Conservation (phyloP, 768 basidiomycete genomes). For the Cyathus striatus region DNA sequence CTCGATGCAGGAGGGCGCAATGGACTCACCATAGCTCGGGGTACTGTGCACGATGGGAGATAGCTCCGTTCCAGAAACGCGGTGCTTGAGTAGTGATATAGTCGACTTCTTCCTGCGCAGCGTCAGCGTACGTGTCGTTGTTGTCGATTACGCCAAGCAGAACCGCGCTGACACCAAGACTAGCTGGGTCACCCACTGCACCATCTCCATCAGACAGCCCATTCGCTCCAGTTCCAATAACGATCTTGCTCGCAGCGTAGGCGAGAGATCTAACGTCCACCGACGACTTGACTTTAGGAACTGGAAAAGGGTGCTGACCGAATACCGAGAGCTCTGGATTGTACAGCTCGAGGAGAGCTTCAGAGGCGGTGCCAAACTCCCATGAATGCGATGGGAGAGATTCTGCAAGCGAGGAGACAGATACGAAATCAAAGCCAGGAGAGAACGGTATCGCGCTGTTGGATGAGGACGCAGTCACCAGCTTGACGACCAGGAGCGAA, state of each 20-base stretch:
- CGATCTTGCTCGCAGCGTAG: conserved; percentile 34
- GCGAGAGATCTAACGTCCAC: conserved; percentile 20
- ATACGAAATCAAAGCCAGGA: conserved; percentile 31
- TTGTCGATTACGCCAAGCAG: conserved; percentile 31
- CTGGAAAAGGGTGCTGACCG: conserved; percentile 27
- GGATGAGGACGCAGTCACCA: no score
- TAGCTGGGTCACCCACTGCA: conserved; percentile 41
- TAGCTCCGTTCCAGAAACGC: conserved; percentile 37
- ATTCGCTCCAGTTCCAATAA: conserved; percentile 26
- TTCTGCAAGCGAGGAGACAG: conserved; percentile 23
- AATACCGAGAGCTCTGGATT: conserved; percentile 35
- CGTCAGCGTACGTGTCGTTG: conserved; percentile 18
- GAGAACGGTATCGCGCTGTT: conserved; percentile 22
- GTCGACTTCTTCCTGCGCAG: conserved; percentile 24
- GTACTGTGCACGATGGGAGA: conserved; percentile 33
- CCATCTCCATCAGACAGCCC: conserved; percentile 32
- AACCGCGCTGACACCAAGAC: conserved; percentile 41
- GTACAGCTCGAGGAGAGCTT: conserved; percentile 39
- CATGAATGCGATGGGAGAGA: conserved; percentile 39
- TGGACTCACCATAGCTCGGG: conserved; percentile 37
- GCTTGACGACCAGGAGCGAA: no score
- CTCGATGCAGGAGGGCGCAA: not conserved
- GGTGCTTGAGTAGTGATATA: conserved; percentile 30
- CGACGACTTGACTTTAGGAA: conserved; percentile 12
- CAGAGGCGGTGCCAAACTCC: conserved; percentile 39